These are phyloP conservation scores for Metarhizium guizhouense DNA, from an alignment of 2,329 filamentous ascomycete genomes.

Conservation along the genomic window DNA sequence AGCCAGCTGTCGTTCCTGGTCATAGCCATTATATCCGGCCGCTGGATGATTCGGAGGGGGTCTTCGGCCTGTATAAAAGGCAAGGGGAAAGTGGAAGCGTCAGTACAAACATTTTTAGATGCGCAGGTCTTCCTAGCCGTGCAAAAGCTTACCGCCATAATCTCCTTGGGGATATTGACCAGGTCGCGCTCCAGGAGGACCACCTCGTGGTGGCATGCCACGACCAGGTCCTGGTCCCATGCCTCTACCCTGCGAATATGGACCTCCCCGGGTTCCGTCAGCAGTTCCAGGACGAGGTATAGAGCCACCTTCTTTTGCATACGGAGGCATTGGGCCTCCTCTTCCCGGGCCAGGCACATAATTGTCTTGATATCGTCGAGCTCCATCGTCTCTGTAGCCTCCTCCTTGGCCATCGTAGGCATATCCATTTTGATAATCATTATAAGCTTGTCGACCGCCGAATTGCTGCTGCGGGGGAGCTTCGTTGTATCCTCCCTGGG, in stretches of 20 bases:
- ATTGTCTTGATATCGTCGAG: constrained; percentile 28
- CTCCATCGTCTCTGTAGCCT: constrained; percentile 21
- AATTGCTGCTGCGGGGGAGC: constrained; percentile 24
- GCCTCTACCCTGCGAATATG: constrained; percentile 26
- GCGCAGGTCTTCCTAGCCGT: background rate
- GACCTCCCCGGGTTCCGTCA: constrained; percentile 26
- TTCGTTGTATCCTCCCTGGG: constrained; percentile 22
- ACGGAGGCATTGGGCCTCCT: constrained; percentile 31
- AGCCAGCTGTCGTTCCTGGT: constrained; percentile 21
- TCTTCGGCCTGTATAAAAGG: constrained; percentile 15
- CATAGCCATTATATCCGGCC: constrained; percentile 13
- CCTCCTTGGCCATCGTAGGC: constrained; percentile 36
- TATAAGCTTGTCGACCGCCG: constrained; percentile 30
- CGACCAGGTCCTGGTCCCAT: constrained; percentile 19
- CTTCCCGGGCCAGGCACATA: constrained; percentile 33
- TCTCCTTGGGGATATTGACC: constrained; percentile 4
- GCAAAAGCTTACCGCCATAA: constrained; percentile 3
- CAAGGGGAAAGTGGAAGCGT: background rate
- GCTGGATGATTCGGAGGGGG: constrained; percentile 11
- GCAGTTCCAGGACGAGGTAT: constrained; percentile 30
- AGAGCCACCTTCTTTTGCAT: constrained; percentile 37
- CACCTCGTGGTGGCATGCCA: constrained; percentile 4
- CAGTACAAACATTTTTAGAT: background rate
- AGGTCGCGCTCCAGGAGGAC: constrained; percentile 1
- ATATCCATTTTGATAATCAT: constrained; percentile 37